Evolutionary conservation across 2,329 filamentous ascomycete species (phyloP), one percentile per base, ranked within the genome.

Genomic region (Zymoseptoria tritici): DNA sequence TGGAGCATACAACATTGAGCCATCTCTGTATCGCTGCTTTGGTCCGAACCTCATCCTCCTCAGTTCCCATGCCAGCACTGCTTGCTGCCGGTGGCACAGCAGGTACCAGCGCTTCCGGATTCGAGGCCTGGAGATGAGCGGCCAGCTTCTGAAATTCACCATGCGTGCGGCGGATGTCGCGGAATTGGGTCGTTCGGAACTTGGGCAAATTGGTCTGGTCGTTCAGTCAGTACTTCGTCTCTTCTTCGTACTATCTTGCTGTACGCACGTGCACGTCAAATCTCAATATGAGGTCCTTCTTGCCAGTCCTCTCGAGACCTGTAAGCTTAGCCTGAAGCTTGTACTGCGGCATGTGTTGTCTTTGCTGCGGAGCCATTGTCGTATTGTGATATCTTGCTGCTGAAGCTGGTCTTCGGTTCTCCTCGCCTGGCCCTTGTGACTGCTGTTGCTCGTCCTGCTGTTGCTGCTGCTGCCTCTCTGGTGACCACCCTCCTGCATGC

Each of bases 121-220:
- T 97, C n/a, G 93, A 92, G 22, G 93, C 97, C 74, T 97, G 91
- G 59, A 99, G 81, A 75, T 99, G 94, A 60, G 96, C 90, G 58
- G 89, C 91, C n/a, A 99, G 86, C 76, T 97, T 99, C 65, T 90
- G 83, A 70, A 99, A 99, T 73, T 99, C 94, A 54, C 90, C 91
- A 76, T 99, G 94, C 62, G 95, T 88, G 62, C 94, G 90, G 68
- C 94, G 89, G 66, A 99, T 91, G 76, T 99, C 94, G 71, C 94
- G 91, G 78, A 97, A 99, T 75, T 99, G 94, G 4, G 94, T 99
- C 0, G 94, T 99, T 69, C 94, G 86, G 76, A 97, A 99, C 68
- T 93, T 93, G 57, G 93, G 92, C n/a, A 99, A 88, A 76, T 99
- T 99, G 66, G 94, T 99, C 94, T 99, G 50, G n/a, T 31, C 56